Percentiles rank a stretch among this genome's conserved stretches.
Evolutionary conservation across 176 grass and related monocot species (phyloP).

Genomic region (Ampelocalamus luodianensis): DNA sequence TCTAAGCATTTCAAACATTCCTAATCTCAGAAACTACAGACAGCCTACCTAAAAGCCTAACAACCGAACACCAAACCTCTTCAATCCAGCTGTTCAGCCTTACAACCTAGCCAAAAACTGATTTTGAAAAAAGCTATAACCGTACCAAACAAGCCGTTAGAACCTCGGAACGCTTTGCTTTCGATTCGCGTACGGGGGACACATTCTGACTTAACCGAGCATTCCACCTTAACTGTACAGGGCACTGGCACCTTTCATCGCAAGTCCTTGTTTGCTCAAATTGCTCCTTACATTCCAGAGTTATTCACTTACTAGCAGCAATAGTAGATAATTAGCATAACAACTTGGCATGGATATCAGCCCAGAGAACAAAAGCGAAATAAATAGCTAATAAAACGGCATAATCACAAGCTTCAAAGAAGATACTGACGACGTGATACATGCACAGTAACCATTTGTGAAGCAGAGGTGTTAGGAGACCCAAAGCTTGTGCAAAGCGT

Average conservation of each 20-base stretch:
- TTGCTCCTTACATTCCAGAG: background rate
- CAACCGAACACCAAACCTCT: too few relatives aligned
- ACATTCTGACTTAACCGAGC: background rate
- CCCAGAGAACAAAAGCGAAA: background rate
- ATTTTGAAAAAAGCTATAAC: too few relatives aligned
- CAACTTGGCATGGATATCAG: background rate
- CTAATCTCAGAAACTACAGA: too few relatives aligned
- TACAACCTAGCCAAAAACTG: too few relatives aligned
- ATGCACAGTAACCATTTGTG: background rate
- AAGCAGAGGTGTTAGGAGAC: slow-evolving; percentile 15
- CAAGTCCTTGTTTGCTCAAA: background rate
- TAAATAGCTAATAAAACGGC: background rate
- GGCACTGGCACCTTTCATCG: background rate
- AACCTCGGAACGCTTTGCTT: background rate
- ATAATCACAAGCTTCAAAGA: background rate
- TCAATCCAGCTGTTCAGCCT: too few relatives aligned
- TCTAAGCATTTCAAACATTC: too few relatives aligned
- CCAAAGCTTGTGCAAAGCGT: slow-evolving; percentile 77
- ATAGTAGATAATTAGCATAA: background rate
- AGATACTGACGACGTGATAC: background rate
- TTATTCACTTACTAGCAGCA: background rate
- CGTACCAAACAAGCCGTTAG: too few relatives aligned
- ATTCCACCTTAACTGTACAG: background rate
- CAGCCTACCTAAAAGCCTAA: too few relatives aligned
- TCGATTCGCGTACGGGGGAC: background rate